Evolutionary conservation across 2,329 filamentous ascomycete species (phyloP).

Genomic region (Cercospora sojina): DNA sequence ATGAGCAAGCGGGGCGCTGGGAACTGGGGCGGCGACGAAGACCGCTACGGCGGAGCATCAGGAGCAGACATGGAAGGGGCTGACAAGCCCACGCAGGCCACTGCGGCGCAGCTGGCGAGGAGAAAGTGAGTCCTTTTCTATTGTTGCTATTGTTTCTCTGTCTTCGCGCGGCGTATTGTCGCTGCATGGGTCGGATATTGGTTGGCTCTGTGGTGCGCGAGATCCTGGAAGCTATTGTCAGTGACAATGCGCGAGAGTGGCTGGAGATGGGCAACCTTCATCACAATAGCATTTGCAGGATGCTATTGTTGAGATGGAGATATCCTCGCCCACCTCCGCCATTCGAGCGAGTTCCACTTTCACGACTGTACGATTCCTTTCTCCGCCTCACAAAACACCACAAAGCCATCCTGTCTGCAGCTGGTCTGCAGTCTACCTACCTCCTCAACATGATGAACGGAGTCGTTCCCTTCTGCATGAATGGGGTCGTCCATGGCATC

Average conservation of each 20-base stretch:
- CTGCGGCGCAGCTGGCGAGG: constrained; percentile 39
- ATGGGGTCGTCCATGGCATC: not conserved
- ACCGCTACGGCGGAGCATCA: constrained; percentile 30
- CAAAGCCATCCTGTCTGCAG: not conserved
- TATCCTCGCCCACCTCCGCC: not conserved
- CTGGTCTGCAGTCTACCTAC: not conserved
- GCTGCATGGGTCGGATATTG: not conserved
- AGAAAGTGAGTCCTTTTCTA: constrained; percentile 36
- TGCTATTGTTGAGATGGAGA: constrained; percentile 9
- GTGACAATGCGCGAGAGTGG: constrained; percentile 13
- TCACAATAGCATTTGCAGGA: constrained; percentile 10
- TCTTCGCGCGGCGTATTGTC: not conserved
- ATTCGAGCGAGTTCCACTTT: not conserved
- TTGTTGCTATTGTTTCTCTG: constrained; percentile 11
- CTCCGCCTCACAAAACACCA: not conserved
- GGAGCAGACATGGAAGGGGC: constrained; percentile 20
- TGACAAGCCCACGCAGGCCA: constrained; percentile 35
- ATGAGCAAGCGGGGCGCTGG: constrained; percentile 37
- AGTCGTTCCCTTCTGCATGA: not conserved
- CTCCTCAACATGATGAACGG: not conserved
- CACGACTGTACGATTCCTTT: not conserved
- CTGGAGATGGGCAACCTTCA: not conserved
- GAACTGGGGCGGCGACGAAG: constrained; percentile 31
- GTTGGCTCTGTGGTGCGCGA: not conserved
- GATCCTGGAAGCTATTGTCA: constrained; percentile 3